These are phyloP conservation scores for Terana coerulea DNA, from an alignment of 768 basidiomycete genomes.

Conservation along the genomic window DNA sequence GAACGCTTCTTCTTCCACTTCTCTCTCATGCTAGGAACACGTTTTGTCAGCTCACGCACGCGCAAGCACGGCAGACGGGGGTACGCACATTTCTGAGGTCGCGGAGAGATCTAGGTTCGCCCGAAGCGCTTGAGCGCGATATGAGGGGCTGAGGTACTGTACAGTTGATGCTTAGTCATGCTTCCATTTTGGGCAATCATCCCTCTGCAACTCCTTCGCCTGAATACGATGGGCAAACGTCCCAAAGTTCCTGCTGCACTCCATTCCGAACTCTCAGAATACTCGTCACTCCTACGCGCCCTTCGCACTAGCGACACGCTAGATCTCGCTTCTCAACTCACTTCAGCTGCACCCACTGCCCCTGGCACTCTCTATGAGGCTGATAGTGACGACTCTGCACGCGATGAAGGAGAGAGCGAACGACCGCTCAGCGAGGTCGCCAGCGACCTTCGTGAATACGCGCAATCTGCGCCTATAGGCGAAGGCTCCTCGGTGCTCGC, in stretches of 20 bases:
- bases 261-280: slow-evolving; percentile 65
- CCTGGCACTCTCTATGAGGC: slow-evolving; percentile 21
- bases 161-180: slow-evolving; percentile 27
- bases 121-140: slow-evolving; percentile 3
- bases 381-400: slow-evolving; percentile 22
- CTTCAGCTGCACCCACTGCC: slow-evolving; percentile 17
- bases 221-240: slow-evolving; percentile 34
- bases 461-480: background rate
- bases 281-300: slow-evolving; percentile 60
- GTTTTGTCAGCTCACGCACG: slow-evolving; percentile 5
- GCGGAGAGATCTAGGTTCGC: slow-evolving; percentile 29
- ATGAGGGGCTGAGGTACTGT: slow-evolving; percentile 24
- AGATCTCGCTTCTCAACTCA: slow-evolving; percentile 54
- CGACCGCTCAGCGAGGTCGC: slow-evolving; percentile 8
- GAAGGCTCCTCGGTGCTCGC: background rate
- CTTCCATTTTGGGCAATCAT: slow-evolving; percentile 11
- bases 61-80: background rate
- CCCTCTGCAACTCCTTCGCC: background rate
- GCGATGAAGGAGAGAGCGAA: slow-evolving; percentile 26
- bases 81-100: slow-evolving; percentile 24
- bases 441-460: background rate
- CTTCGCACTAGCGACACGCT: slow-evolving; percentile 54
- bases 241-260: slow-evolving; percentile 47
- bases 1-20: slow-evolving; percentile 98
- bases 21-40: slow-evolving; percentile 74